These are phyloP conservation scores for Suillus ampliporus DNA, from an alignment of 768 basidiomycete genomes.

Conservation along the genomic window DNA sequence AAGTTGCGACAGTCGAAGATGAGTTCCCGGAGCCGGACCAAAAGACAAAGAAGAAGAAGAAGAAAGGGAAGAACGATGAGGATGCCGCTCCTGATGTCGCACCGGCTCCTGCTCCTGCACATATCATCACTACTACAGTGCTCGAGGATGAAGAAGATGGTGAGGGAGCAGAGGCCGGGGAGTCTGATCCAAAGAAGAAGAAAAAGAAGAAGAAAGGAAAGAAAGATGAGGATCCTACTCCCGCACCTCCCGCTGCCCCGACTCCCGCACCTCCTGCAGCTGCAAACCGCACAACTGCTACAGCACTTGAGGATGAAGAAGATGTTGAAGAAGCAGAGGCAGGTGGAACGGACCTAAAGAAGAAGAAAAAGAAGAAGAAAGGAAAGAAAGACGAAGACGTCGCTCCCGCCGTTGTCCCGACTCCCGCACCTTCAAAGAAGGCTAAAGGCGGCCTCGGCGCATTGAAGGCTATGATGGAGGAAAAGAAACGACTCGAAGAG, in stretches of 20 bases:
- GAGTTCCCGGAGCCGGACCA: conserved; percentile 12
- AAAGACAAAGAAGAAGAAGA: conserved; percentile 49
- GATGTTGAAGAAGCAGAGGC: conserved; percentile 69
- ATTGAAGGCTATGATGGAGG: conserved; percentile 90
- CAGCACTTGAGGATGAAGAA: conserved; percentile 60
- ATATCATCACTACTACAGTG: conserved; percentile 29
- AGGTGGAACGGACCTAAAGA: conserved; percentile 50
- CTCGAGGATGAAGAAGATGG: conserved; percentile 70
- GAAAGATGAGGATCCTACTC: conserved; percentile 78
- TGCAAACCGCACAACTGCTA: conserved; percentile 18
- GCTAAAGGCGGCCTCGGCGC: conserved; percentile 85
- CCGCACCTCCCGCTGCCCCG: conserved; percentile 54
- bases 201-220: conserved; percentile 86
- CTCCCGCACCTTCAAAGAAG: conserved; percentile 51
- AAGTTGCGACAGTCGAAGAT: conserved; percentile 46
- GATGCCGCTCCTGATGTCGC: conserved; percentile 38
- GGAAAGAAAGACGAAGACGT: conserved; percentile 78
- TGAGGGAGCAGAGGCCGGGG: conserved; percentile 62
- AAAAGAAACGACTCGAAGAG: conserved; percentile 87
- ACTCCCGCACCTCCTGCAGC: conserved; percentile 37
- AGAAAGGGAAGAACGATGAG: conserved; percentile 67
- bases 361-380: conserved; percentile 88
- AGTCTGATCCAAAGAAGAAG: conserved; percentile 63
- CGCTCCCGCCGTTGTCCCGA: conserved; percentile 52
- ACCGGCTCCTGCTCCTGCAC: conserved; percentile 35